Conservation (phyloP, 2,329 filamentous ascomycete species). For the Aaosphaeria pasadenensis region DNA sequence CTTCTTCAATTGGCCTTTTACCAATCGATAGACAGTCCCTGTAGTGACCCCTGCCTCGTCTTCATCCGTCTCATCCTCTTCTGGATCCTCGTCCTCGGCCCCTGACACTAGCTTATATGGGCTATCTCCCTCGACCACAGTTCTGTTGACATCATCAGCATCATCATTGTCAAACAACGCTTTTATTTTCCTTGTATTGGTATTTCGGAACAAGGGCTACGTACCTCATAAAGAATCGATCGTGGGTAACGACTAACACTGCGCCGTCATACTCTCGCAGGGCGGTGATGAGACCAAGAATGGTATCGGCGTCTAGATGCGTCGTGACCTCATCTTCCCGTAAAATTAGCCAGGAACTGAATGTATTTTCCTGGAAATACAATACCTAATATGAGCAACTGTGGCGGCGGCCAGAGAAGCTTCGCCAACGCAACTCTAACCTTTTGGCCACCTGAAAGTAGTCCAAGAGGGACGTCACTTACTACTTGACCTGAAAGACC, state of each 20-base stretch:
- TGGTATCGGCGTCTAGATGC: constrained; percentile 80
- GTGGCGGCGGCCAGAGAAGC: constrained; percentile 66
- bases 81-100: constrained; percentile 38
- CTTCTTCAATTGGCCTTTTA: constrained; percentile 31
- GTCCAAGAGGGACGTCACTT: constrained; percentile 69
- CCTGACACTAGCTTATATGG: constrained; percentile 35
- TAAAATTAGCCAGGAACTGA: not conserved
- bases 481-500: constrained; percentile 68
- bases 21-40: constrained; percentile 34
- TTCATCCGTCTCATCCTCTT: constrained; percentile 42
- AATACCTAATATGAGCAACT: constrained; percentile 63
- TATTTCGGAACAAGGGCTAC: not conserved
- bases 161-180: constrained; percentile 26
- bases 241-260: constrained; percentile 75
- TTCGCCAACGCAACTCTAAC: constrained; percentile 64
- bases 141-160: constrained; percentile 38
- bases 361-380: not conserved
- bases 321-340: constrained; percentile 71
- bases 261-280: constrained; percentile 69
- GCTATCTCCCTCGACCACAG: constrained; percentile 63
- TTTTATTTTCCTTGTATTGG: constrained; percentile 1
- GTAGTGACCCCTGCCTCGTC: constrained; percentile 47
- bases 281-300: constrained; percentile 66
- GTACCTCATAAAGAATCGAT: constrained; percentile 71
- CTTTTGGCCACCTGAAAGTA: constrained; percentile 75